phyloP scores from a whole-genome alignment of 1,139 yeast genomes.

The Hyphopichia burtonii region DNA sequence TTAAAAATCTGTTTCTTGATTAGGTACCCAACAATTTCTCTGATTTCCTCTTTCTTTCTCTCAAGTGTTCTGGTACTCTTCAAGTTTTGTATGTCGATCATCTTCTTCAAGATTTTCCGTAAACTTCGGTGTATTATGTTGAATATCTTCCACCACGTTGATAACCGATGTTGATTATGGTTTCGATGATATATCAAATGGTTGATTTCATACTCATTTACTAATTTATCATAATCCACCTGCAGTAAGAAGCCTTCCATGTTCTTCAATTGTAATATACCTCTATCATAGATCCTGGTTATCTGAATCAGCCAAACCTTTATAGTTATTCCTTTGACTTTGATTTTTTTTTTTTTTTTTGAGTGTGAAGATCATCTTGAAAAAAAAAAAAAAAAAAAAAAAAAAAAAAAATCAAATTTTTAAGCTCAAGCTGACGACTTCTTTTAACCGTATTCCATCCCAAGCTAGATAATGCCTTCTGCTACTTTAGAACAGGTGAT shows the following conservation, averaged over 20 bases:
- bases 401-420: slow-evolving; percentile 1
- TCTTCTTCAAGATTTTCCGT: slow-evolving; percentile 34
- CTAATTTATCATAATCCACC: slow-evolving; percentile 8
- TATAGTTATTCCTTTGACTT: too few species aligned
- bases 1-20: slow-evolving; percentile 38
- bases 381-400: not conserved
- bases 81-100: slow-evolving; percentile 18
- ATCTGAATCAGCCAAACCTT: too few species aligned
- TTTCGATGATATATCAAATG: slow-evolving; percentile 69
- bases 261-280: too few species aligned
- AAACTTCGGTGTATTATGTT: slow-evolving; percentile 61
- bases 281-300: too few species aligned
- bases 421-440: not conserved
- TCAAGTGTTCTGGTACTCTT: slow-evolving; percentile 13
- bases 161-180: slow-evolving; percentile 72
- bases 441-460: not conserved
- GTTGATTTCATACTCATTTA: slow-evolving; percentile 53
- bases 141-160: slow-evolving; percentile 75
- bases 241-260: slow-evolving; percentile 1
- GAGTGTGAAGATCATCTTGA: not conserved
- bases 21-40: slow-evolving; percentile 32
- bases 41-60: slow-evolving; percentile 15
- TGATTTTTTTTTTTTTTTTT: not conserved
- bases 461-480: slow-evolving; percentile 1
- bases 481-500: slow-evolving; percentile 11